phyloP scores from a whole-genome alignment of 2,329 filamentous ascomycete genomes.

The Colletotrichum tanaceti region DNA sequence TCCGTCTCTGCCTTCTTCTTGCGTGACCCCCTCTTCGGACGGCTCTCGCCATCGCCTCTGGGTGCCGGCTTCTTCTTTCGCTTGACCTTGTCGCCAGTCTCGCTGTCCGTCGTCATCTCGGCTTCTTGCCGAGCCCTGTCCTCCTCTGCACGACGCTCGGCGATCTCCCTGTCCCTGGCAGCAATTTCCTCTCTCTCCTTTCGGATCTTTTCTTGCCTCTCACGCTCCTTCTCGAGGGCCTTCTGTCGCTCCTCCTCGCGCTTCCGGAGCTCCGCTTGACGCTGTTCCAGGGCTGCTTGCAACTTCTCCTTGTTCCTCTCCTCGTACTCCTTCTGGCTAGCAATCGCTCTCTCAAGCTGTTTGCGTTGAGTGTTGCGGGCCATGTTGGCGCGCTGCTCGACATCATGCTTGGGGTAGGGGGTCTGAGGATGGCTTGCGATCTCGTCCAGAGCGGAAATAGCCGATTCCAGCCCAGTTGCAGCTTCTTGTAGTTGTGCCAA shows the following conservation, averaged over 20 bases:
- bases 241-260: conserved; percentile 81
- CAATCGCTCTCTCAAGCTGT: conserved; percentile 86
- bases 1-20: conserved; percentile 59
- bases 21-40: conserved; percentile 68
- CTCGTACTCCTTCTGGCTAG: conserved; percentile 90
- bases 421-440: conserved; percentile 73
- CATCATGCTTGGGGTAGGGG: conserved; percentile 89
- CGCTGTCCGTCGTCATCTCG: conserved; percentile 83
- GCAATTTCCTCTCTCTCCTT: conserved; percentile 86
- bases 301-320: conserved; percentile 92
- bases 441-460: conserved; percentile 78
- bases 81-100: conserved; percentile 85
- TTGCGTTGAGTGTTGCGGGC: conserved; percentile 93
- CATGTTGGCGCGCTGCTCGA: conserved; percentile 98
- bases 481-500: conserved; percentile 85
- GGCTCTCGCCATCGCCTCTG: conserved; percentile 46
- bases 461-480: conserved; percentile 82
- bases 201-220: conserved; percentile 83
- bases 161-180: conserved; percentile 78
- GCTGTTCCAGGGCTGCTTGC: conserved; percentile 79
- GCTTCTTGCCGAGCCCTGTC: conserved; percentile 76
- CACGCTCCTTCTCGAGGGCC: conserved; percentile 75
- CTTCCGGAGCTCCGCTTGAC: conserved; percentile 81
- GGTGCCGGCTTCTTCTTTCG: conserved; percentile 74
- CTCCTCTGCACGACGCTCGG: conserved; percentile 77